phyloP scores from a whole-genome alignment of 176 grass and related monocot genomes.

The Leersia perrieri region DNA sequence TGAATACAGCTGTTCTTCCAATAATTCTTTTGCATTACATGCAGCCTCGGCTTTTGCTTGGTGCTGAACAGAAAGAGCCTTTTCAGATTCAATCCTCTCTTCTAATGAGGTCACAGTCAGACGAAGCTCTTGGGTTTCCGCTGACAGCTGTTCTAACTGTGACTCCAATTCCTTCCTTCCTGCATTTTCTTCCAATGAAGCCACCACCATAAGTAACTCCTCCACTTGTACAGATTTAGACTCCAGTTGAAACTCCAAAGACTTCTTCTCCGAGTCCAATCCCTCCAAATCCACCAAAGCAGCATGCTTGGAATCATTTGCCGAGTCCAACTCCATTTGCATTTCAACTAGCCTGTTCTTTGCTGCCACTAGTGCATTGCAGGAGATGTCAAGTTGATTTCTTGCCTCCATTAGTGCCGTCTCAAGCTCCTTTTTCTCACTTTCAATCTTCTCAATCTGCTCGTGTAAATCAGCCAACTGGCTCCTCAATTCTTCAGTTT shows the following conservation, averaged over 20 bases:
- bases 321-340: conserved; percentile 63
- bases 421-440: conserved; percentile 66
- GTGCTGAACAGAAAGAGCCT: conserved; percentile 41
- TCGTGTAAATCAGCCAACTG: conserved; percentile 49
- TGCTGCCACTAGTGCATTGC: conserved; percentile 49
- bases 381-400: conserved; percentile 66
- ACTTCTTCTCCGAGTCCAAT: conserved; percentile 55
- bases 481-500: conserved; percentile 58
- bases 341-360: conserved; percentile 77
- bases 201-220: conserved; percentile 51
- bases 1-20: conserved; percentile 55
- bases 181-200: conserved; percentile 67
- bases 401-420: conserved; percentile 53
- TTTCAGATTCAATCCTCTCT: conserved; percentile 56
- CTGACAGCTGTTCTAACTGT: conserved; percentile 46
- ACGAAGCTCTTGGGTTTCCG: conserved; percentile 49
- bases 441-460: conserved; percentile 57
- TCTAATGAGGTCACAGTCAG: conserved; percentile 60
- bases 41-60: conserved; percentile 39
- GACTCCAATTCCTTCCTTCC: conserved; percentile 62
- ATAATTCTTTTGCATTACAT: conserved; percentile 39
- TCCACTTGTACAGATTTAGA: conserved; percentile 50
- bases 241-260: conserved; percentile 59
- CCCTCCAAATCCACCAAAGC: conserved; percentile 44
- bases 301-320: conserved; percentile 50